Conservation (phyloP, 2,329 filamentous ascomycete species). For the Escovopsis weberi region DNA sequence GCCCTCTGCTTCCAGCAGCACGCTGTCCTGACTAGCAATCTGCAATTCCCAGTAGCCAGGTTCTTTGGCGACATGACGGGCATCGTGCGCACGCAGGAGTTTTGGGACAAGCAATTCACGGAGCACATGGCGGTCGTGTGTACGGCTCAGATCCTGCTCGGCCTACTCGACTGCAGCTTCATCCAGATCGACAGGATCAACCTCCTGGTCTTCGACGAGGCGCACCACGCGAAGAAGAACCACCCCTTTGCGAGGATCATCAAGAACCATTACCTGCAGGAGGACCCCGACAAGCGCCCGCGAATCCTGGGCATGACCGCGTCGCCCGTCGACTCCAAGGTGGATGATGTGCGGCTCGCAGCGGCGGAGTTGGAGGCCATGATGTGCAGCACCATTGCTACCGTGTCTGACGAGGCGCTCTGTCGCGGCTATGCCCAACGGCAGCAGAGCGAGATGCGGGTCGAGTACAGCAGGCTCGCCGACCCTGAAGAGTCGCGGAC, state of each 20-base stretch:
- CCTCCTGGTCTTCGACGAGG: constrained; percentile 87
- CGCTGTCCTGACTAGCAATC: constrained; percentile 64
- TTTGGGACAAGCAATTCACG: constrained; percentile 37
- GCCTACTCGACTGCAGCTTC: constrained; percentile 66
- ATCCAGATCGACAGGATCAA: constrained; percentile 73
- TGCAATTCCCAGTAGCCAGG: constrained; percentile 59
- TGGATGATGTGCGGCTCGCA: constrained; percentile 50
- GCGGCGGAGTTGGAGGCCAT: constrained; percentile 61
- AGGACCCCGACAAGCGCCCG: constrained; percentile 37
- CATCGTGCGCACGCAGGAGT: constrained; percentile 24
- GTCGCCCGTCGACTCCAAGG: constrained; percentile 76
- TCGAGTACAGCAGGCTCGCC: constrained; percentile 29
- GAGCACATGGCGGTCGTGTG: constrained; percentile 78
- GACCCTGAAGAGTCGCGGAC: constrained; percentile 41
- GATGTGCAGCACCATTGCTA: constrained; percentile 72
- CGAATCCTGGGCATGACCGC: constrained; percentile 94
- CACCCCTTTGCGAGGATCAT: constrained; percentile 86
- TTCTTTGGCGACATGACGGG: constrained; percentile 57
- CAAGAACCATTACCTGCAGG: constrained; percentile 62
- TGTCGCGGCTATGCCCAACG: constrained; percentile 9
- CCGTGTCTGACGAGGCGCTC: constrained; percentile 33
- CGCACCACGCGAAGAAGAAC: constrained; percentile 88
- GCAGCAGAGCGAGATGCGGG: constrained; percentile 36
- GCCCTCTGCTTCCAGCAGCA: constrained; percentile 84
- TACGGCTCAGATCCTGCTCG: constrained; percentile 74